Base-by-base conservation (phyloP, 441 rosid species). In the Rhodomyrtus psidioides region DNA sequence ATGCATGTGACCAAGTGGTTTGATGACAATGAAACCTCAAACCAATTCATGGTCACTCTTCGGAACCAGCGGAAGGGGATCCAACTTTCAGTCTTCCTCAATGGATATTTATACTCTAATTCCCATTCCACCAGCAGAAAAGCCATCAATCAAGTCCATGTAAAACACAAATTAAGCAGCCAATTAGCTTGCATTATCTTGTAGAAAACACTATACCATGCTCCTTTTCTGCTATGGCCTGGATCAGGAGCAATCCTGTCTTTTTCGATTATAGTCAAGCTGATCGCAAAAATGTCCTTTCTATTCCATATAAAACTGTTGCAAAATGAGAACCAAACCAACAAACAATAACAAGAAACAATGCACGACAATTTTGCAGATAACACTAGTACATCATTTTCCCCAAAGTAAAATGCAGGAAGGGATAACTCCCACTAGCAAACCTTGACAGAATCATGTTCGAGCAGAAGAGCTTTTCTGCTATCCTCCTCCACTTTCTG, bases 401-500 rank as follows among this genome's bases (percentile, higher is more conserved):
- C 54, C 39, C n/a, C 49, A 15, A 46, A 59, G 53, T 3, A 46
- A 19, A 81, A 82, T 30, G 74, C 2, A 27, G 13, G 9, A 24
- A 28, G 7, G 44, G 44, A 30, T 44, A 12, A 6, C 49, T 34
- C 49, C 79, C n/a, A 10, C 79, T 70, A 15, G 24, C 75, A 21
- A 7, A 97, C 99, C 97, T 97, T 97, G 84, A 96, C 93, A 34
- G 96, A 94, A 89, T 84, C 90, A 86, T 87, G 90, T 85, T 94
- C 94, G 56, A 97, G 95, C 85, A 92, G 93, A 86, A 94, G 89
- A 23, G 99, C 99, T 85, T 56, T 92, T 87, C 95, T 90, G 89
- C 95, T 93, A 89, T 96, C 99, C 86, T 91, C 95, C 91, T 96
- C 99, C 46, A 95, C 98, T 88, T 88, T 95, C 44, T 85, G 83